Base-by-base conservation (phyloP, 2,329 filamentous ascomycete genomes). In the Periglandula ipomoeae region DNA sequence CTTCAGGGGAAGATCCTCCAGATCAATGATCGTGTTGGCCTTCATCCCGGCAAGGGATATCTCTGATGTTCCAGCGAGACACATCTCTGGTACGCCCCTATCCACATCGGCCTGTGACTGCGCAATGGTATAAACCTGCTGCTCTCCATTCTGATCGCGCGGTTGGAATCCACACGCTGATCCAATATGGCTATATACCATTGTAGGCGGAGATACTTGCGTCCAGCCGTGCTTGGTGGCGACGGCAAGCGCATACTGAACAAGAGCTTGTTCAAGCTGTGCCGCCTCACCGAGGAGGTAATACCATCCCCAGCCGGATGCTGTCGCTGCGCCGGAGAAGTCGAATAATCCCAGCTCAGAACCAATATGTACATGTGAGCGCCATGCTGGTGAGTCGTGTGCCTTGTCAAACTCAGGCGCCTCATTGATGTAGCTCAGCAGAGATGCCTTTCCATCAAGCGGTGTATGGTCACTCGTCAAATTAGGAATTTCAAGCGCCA, bases 261-360 rank as follows among this genome's bases (percentile, higher is more conserved):
- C 72, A 3, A 98, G 77, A 0, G 93, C 93, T 63, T 97, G 91
- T 68, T 98, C 93, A n/a, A 98, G 78, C 64, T 93, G 80, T 0
- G 90, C 90, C 8, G 83, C 93, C 61, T 95, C 90, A 61, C 91
- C 88, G n/a, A 88, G 74, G 10, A 98, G 80, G 67, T 89, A 97
- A 70, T 98, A 98, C 88, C 89, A 98, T 1, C 93, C 93, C 91
- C 91, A 98, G 34, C 93, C 93, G 3, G 85, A 87, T 1, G 88
- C 84, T n/a, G 79, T 82, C 2, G 84, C 84, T 5, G 89, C 89
- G 51, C 78, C 83, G 5, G 85, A 74, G 61, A 98, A 96, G 69
- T 98, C 91, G 46, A 98, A 74, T n/a, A 98, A 76, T 30, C 84
- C 83, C n/a, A 98, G 78, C 60, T 89, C 81, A 4, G 81, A 75